Percentiles rank a stretch among this genome's conserved stretches.
These are phyloP conservation scores for Trichosporon sp. DNA, from an alignment of 1,284 basidiomycete species.

Conservation along the genomic window DNA sequence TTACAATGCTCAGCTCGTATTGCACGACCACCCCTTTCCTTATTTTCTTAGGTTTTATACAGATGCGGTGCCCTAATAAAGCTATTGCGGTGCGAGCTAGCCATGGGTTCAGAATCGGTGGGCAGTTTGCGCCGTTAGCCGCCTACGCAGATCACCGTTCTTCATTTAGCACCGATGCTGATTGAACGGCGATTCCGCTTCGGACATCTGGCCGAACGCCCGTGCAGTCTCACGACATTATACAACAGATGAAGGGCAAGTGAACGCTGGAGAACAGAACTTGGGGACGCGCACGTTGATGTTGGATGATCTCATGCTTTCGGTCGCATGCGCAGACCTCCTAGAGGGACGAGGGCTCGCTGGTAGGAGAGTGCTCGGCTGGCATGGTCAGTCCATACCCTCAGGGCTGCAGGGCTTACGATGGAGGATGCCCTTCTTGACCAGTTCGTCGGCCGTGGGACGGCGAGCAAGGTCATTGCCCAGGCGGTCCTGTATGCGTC, in stretches of 20 bases:
- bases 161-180: background rate
- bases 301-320: background rate
- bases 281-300: background rate
- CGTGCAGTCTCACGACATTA: background rate
- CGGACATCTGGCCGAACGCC: too few relatives aligned
- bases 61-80: background rate
- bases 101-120: background rate
- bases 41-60: background rate
- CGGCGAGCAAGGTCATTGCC: conserved; percentile 62
- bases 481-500: conserved; percentile 58
- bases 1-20: background rate
- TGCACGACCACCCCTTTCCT: background rate
- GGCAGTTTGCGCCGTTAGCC: background rate
- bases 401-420: conserved; percentile 46
- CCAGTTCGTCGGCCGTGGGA: conserved; percentile 63
- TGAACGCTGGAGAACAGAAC: background rate
- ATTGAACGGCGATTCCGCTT: background rate
- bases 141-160: background rate
- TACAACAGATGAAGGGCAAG: background rate
- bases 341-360: background rate
- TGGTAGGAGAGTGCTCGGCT: background rate
- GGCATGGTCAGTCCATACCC: background rate
- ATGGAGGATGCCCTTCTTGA: conserved; percentile 65
- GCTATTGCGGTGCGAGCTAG: background rate
- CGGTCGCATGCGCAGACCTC: background rate